Base-by-base conservation (phyloP, 352 stramenopile species). In the Pythium utonaiense region DNA sequence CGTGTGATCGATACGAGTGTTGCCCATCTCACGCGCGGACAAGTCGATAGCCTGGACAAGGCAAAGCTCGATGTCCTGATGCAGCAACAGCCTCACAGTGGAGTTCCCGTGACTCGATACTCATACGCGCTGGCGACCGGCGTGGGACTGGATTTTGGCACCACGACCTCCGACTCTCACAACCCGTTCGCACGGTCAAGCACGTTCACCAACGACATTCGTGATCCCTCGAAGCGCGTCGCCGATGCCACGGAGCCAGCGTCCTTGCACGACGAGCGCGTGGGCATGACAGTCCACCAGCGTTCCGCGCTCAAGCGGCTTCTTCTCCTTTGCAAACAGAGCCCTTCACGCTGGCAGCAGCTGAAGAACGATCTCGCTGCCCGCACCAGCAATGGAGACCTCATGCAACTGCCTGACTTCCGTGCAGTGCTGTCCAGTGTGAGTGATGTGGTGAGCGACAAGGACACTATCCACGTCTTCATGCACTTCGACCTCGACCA, bases 21-120 rank as follows among this genome's bases (percentile, higher is more conserved):
- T 33, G 69, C 79, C 45, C 74, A 91, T 48, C 62, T 93, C 52
- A 88, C 80, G 0, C 81, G 81, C n/a, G 64, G 44, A 0, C 45
- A 91, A 47, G 80, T 82, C n/a, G 80, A 93, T 53, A 88, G 79
- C 60, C 76, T 89, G n/a, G 83, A 93, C 47, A 66, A 72, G 31
- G 83, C 84, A 60, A 89, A 88, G 42, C 67, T 93, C 16, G 63
- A 83, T 33, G 45, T 83, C 16, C 58, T 89, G 14, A 59, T 53
- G 55, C 62, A 69, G 38, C 62, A 67, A 19, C 36, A 48, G 22
- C 22, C 24, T 1, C 50, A 61, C 2, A 62, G 73, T 17, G 71
- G 64, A 6, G 62, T 66, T 3, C 12, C 79, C 0, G 74, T 87
- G 28, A 92, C 83, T 7, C 74, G 74, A 24, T 92, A 92, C 64